Evolutionary conservation across 495 filamentous ascomycete species (phyloP), one percentile per base, ranked within the genome.

Genomic region (Talaromyces thailandensis): DNA sequence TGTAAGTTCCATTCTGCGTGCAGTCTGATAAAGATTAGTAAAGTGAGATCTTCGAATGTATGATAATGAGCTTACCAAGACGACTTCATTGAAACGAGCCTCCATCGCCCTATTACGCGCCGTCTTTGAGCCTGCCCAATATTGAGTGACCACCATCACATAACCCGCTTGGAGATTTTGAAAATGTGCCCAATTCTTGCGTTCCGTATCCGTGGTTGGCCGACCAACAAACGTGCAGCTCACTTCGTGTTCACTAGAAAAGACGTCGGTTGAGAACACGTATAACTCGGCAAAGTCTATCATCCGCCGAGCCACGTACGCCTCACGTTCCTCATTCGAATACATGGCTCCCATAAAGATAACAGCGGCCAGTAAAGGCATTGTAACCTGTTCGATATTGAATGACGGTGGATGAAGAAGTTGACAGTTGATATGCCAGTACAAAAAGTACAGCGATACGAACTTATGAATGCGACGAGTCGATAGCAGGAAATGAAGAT

Each of bases 291-390:
- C 76, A 63, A 82, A 74, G 62, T 82, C 79, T 0, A 81, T 65
- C 21, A 80, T 56, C 25, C 73, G 65, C 58, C 77, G 79, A 6
- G 77, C 76, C 18, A 69, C 64, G 23, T 68, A 68, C 0, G 69
- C 62, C 53, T 81, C 79, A 56, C 67, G 69, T 32, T 73, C 67
- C 37, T 78, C 74, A 6, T 64, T 63, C 26, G 75, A 77, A 61
- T 82, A 82, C 71, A 81, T 79, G 0, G 77, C 79, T 6, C 79
- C 79, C 71, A 81, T 77, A 25, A 79, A 75, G 3, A 69, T 65
- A 3, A 82, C 68, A 6, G 71, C 65, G 2, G 73, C 68, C 4
- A 82, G 67, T 1, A 82, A 66, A 0, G 77, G 70, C 56, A 75
- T 60, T 4, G 76, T 63, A 8, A 69, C 70, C 1, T 66, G 67